Percentiles rank a stretch among this genome's conserved stretches.
phyloP scores from a whole-genome alignment of 805 yeast species.

The Schwanniomyces sp. region DNA sequence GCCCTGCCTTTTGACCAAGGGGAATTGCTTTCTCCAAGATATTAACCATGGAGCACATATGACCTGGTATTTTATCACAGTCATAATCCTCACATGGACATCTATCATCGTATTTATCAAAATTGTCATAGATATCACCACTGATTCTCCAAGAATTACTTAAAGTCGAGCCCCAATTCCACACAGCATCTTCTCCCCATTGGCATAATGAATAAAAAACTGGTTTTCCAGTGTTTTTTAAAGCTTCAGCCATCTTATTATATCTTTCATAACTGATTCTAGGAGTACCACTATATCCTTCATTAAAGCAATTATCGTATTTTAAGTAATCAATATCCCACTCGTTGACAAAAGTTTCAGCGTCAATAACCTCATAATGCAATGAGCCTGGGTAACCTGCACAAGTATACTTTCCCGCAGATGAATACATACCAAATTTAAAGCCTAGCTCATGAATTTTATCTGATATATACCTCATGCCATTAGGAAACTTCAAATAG shows the following conservation, averaged over 20 bases:
- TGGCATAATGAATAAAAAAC: constrained; percentile 27
- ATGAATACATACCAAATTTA: constrained; percentile 27
- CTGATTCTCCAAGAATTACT: constrained; percentile 28
- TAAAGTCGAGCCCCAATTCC: constrained; percentile 26
- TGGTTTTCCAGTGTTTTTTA: constrained; percentile 24
- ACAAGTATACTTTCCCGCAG: constrained; percentile 30
- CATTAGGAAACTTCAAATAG: constrained; percentile 22
- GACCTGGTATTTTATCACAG: constrained; percentile 19
- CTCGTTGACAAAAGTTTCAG: constrained; percentile 19
- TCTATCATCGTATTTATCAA: constrained; percentile 15
- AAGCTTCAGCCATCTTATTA: constrained; percentile 24
- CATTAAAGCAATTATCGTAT: constrained; percentile 29
- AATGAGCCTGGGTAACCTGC: constrained; percentile 28
- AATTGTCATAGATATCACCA: constrained; percentile 20
- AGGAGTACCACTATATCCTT: constrained; percentile 23
- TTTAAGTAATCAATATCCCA: constrained; percentile 29
- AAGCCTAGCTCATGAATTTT: constrained; percentile 20
- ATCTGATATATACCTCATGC: constrained; percentile 21
- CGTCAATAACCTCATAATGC: constrained; percentile 24
- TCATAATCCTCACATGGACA: constrained; percentile 26
- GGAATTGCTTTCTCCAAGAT: constrained; percentile 26
- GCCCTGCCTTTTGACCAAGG: constrained; percentile 19
- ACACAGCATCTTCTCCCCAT: constrained; percentile 30
- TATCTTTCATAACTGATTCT: constrained; percentile 21
- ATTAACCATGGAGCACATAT: constrained; percentile 18